Percentiles rank a stretch among this genome's conserved stretches.
Conservation (phyloP, 108 stramenopile species). For the Cylindrotheca fusiformis region DNA sequence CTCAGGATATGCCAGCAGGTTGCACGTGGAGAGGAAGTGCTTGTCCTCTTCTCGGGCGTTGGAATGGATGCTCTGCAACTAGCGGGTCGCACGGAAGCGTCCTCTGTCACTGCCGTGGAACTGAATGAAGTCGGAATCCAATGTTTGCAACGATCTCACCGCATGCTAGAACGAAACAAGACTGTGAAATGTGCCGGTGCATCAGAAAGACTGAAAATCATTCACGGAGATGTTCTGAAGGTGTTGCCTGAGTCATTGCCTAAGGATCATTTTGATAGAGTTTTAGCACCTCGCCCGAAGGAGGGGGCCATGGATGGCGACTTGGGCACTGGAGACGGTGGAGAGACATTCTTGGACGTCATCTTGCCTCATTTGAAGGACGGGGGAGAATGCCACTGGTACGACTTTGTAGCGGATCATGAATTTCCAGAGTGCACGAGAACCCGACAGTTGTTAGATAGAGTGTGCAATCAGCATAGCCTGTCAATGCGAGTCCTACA, state of each 20-base stretch:
- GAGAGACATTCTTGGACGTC: conserved; percentile 50
- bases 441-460: conserved; percentile 50
- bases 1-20: conserved; percentile 79
- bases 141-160: conserved; percentile 59
- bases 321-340: conserved; percentile 71
- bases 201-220: conserved; percentile 58
- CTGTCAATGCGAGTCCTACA: conserved; percentile 63
- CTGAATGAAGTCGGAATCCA: conserved; percentile 67
- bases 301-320: conserved; percentile 81
- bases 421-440: conserved; percentile 67
- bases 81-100: conserved; percentile 74
- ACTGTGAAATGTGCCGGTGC: conserved; percentile 72
- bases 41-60: conserved; percentile 82
- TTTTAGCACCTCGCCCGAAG: conserved; percentile 83
- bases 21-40: conserved; percentile 75
- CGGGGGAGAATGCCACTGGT: conserved; percentile 83
- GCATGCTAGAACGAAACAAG: conserved; percentile 77
- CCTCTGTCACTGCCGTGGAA: conserved; percentile 64
- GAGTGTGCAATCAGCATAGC: conserved; percentile 44
- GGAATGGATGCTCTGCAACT: conserved; percentile 87
- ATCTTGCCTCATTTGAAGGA: conserved; percentile 69
- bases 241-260: conserved; percentile 46
- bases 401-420: conserved; percentile 82
- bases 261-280: conserved; percentile 54
- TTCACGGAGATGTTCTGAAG: conserved; percentile 77